Evolutionary conservation across 108 stramenopile genomes (phyloP).

Genomic region (Aurantiochytrium sp.): DNA sequence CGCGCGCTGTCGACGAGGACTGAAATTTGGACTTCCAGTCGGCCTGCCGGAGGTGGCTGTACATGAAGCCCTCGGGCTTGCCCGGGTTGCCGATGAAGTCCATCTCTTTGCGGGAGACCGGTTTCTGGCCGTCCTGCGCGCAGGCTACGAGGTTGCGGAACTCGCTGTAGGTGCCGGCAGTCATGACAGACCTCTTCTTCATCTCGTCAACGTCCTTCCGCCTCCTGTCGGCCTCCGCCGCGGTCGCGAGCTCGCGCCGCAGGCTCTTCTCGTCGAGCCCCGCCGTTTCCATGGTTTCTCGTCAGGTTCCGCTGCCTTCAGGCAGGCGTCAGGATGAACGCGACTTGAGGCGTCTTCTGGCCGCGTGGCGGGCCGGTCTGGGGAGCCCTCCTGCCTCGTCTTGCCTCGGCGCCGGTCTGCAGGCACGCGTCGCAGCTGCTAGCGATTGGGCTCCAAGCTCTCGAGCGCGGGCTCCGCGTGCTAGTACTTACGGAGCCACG

Average conservation of each 20-base stretch:
- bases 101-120: constrained; percentile 30
- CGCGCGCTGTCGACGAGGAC: background rate
- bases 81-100: constrained; percentile 2
- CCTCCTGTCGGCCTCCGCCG: background rate
- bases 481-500: no score
- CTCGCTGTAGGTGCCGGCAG: constrained; percentile 36
- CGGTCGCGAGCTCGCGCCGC: constrained; percentile 1
- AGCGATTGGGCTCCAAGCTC: no score
- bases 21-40: background rate
- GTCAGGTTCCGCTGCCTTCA: no score
- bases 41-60: background rate
- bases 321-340: no score
- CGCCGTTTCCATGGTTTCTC: background rate
- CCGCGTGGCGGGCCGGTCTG: no score
- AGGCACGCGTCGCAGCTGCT: no score
- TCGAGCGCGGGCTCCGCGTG: no score
- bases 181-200: constrained; percentile 43
- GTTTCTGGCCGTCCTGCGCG: constrained; percentile 6
- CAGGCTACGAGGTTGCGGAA: constrained; percentile 38
- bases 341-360: no score
- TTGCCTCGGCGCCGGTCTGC: no score
- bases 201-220: constrained; percentile 39
- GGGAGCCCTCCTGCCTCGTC: no score
- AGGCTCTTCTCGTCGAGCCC: background rate
- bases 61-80: background rate